Conservation (phyloP, 805 yeast species). For the Saccharomyces paradoxus region DNA sequence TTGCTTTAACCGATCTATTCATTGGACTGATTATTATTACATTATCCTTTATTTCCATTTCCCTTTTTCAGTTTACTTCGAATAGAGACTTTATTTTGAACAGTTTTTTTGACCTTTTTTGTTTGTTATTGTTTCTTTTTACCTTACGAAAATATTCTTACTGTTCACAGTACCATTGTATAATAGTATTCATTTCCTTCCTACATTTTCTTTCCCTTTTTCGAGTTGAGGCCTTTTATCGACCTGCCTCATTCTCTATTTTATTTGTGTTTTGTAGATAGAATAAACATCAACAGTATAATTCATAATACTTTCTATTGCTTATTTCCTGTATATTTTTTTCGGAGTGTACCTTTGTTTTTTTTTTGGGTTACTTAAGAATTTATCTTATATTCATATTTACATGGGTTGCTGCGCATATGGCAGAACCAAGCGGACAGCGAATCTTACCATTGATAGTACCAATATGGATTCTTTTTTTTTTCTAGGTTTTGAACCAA, state of each 20-base stretch:
- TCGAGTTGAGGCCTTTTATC: neutral
- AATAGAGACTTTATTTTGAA: neutral
- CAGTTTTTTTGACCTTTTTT: slow-evolving; percentile 2
- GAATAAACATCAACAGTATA: slow-evolving; percentile 8
- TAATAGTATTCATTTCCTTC: slow-evolving; percentile 5
- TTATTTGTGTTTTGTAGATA: slow-evolving; percentile 11
- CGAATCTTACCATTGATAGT: slow-evolving; percentile 20
- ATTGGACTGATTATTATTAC: neutral
- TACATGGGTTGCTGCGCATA: neutral
- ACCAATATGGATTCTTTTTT: slow-evolving; percentile 27
- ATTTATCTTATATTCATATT: neutral
- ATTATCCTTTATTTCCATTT: neutral
- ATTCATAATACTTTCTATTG: neutral
- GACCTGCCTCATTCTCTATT: slow-evolving; percentile 2
- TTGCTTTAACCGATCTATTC: neutral
- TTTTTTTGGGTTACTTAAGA: neutral
- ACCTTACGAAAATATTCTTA: slow-evolving; percentile 1
- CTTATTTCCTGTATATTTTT: neutral
- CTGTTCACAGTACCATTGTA: slow-evolving; percentile 7
- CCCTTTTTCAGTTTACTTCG: neutral
- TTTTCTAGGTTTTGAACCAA: slow-evolving; percentile 12
- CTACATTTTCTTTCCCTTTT: neutral
- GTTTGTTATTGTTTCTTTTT: slow-evolving; percentile 6
- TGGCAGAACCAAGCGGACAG: neutral
- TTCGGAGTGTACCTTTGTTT: neutral